Conservation (phyloP, 371 early-diverging fungal genomes). For the Rhizopus delemar region DNA sequence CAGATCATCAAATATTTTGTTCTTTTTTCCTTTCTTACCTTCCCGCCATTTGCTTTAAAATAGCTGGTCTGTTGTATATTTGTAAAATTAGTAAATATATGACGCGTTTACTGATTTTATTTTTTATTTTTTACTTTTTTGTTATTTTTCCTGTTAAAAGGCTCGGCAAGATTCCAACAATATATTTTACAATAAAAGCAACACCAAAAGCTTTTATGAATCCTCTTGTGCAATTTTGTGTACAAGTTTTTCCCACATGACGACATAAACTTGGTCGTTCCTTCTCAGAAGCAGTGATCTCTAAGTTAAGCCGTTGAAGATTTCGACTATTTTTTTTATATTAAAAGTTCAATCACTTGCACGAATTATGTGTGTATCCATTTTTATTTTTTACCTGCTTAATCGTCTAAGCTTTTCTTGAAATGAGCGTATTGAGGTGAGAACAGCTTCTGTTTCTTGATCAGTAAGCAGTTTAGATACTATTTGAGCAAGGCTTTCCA, state of each 20-base stretch:
- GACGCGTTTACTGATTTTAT: not conserved
- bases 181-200: slow-evolving; percentile 73
- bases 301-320: slow-evolving; percentile 54
- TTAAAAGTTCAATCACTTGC: not conserved
- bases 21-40: slow-evolving; percentile 30
- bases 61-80: slow-evolving; percentile 35
- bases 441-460: slow-evolving; percentile 75
- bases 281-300: slow-evolving; percentile 38
- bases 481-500: slow-evolving; percentile 77
- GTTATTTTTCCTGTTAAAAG: slow-evolving; percentile 67
- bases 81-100: not conserved
- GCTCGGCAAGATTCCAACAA: slow-evolving; percentile 71
- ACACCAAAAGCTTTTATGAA: slow-evolving; percentile 74
- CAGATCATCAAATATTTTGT: not conserved
- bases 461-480: slow-evolving; percentile 78
- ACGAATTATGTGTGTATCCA: no score
- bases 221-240: slow-evolving; percentile 73
- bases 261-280: slow-evolving; percentile 51
- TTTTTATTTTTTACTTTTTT: slow-evolving; percentile 48
- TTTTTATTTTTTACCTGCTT: slow-evolving; percentile 51
- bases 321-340: slow-evolving; percentile 52
- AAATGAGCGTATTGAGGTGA: slow-evolving; percentile 67
- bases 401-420: slow-evolving; percentile 69
- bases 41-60: slow-evolving; percentile 62
- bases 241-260: slow-evolving; percentile 77